Evolutionary conservation across 352 stramenopile genomes (phyloP).

Genomic region (Phytophthora sansomeana): DNA sequence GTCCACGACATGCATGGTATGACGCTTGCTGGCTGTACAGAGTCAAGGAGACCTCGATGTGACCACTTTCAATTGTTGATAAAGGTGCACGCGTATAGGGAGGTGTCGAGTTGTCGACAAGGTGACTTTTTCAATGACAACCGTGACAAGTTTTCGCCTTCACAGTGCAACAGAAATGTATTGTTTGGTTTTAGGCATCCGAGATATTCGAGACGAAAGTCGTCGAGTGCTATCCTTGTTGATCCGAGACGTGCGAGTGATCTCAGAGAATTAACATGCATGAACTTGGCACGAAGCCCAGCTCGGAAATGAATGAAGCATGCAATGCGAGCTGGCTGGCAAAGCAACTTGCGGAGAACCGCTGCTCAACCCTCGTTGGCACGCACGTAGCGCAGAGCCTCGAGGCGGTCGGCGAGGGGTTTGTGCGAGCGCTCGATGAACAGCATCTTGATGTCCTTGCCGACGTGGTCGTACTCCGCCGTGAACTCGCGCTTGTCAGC

Average conservation of each 20-base stretch:
- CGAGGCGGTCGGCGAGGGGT: constrained; percentile 41
- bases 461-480: constrained; percentile 47
- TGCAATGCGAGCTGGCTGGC: constrained; percentile 9
- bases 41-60: constrained; percentile 1
- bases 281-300: constrained; percentile 6
- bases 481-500: constrained; percentile 42
- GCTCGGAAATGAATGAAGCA: constrained; percentile 16
- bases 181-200: constrained; percentile 5
- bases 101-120: constrained; percentile 10
- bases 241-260: constrained; percentile 8
- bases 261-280: constrained; percentile 33
- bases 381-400: constrained; percentile 37
- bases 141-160: neutral
- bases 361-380: constrained; percentile 31
- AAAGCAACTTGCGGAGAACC: neutral
- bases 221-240: constrained; percentile 23
- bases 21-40: constrained; percentile 9
- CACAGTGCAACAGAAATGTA: constrained; percentile 8
- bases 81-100: neutral
- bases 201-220: constrained; percentile 4
- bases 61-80: neutral
- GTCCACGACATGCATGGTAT: neutral
- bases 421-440: constrained; percentile 55
- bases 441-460: constrained; percentile 46
- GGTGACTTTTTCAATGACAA: neutral